phyloP scores from a whole-genome alignment of 495 filamentous ascomycete genomes.

The Neurospora sp. region DNA sequence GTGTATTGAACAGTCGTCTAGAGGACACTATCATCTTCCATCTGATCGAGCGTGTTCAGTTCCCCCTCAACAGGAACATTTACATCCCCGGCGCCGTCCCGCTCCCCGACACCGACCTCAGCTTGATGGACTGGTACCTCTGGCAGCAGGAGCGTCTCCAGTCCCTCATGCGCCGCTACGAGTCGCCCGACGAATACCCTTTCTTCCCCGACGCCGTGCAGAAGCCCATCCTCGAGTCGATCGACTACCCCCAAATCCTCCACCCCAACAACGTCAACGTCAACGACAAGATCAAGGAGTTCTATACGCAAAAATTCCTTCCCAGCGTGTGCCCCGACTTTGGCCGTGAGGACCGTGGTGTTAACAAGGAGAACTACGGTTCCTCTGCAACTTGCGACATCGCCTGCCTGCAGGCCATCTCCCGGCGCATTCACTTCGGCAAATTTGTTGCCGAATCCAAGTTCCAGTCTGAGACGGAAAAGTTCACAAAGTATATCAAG shows the following conservation, averaged over 20 bases:
- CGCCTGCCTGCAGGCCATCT: constrained; percentile 79
- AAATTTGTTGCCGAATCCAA: constrained; percentile 99
- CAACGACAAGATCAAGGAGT: constrained; percentile 75
- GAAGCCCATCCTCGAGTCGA: constrained; percentile 72
- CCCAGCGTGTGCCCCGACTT: constrained; percentile 69
- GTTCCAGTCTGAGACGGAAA: constrained; percentile 74
- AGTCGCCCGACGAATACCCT: constrained; percentile 94
- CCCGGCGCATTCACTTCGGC: constrained; percentile 89
- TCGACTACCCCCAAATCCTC: constrained; percentile 86
- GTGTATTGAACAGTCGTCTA: constrained; percentile 53
- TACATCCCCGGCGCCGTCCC: constrained; percentile 71
- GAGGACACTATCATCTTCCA: constrained; percentile 99
- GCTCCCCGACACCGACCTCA: constrained; percentile 60
- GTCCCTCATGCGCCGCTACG: constrained; percentile 88
- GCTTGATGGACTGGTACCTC: constrained; percentile 91
- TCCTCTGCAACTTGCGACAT: constrained; percentile 89
- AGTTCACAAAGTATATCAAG: constrained; percentile 70
- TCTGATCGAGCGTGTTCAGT: constrained; percentile 95
- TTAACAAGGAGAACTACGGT: constrained; percentile 89
- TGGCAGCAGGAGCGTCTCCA: constrained; percentile 81
- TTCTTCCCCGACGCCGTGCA: constrained; percentile 86
- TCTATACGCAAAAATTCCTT: constrained; percentile 75
- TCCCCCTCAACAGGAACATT: constrained; percentile 83
- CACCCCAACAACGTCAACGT: constrained; percentile 87
- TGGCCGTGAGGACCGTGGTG: constrained; percentile 65